Percentiles rank a stretch among this genome's conserved stretches.
Evolutionary conservation across 805 yeast genomes (phyloP).

Genomic region (Peterozyma toletana): DNA sequence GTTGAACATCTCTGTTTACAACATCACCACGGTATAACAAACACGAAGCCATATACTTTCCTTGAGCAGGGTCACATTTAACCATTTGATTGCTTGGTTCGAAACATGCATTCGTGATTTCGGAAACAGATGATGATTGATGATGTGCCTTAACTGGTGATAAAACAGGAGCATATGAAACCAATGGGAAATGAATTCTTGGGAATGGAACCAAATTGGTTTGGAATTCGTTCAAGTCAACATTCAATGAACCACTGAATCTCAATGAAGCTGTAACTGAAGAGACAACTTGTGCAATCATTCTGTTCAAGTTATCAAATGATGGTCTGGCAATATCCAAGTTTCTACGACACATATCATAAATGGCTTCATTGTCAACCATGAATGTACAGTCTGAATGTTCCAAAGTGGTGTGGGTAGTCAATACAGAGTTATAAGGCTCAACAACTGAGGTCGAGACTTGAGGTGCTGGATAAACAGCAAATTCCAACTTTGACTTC

Average conservation of each 20-base stretch:
- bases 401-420: constrained; percentile 88
- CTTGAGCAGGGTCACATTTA: constrained; percentile 85
- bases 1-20: constrained; percentile 88
- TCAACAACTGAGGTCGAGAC: constrained; percentile 88
- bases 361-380: constrained; percentile 94
- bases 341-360: constrained; percentile 89
- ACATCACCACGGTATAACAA: constrained; percentile 91
- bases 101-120: constrained; percentile 88
- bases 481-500: constrained; percentile 87
- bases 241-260: constrained; percentile 87
- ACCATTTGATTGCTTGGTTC: constrained; percentile 95
- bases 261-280: constrained; percentile 90
- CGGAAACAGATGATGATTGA: constrained; percentile 82
- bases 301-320: constrained; percentile 69
- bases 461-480: constrained; percentile 93
- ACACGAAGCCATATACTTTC: constrained; percentile 94
- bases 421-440: constrained; percentile 87
- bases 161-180: constrained; percentile 85
- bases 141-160: constrained; percentile 79
- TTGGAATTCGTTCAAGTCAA: constrained; percentile 90
- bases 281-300: constrained; percentile 89
- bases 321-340: constrained; percentile 82
- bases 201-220: constrained; percentile 94
- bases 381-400: constrained; percentile 94
- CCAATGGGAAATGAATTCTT: constrained; percentile 93